These are phyloP conservation scores for Saccharomycopsis schoenii DNA, from an alignment of 805 yeast species.

Conservation along the genomic window DNA sequence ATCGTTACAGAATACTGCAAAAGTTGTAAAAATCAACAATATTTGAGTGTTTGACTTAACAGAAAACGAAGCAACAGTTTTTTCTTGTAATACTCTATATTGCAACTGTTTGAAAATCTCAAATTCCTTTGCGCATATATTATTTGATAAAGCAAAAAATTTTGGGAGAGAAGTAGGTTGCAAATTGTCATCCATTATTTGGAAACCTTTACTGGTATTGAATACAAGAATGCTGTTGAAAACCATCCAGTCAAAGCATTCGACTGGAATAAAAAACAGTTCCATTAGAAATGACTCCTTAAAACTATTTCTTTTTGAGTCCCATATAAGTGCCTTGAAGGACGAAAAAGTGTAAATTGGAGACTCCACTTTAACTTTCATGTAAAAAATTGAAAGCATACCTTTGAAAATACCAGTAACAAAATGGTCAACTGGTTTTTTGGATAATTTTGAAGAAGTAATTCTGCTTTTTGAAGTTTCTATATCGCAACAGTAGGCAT, in stretches of 20 bases:
- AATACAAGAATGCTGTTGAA: conserved; percentile 9
- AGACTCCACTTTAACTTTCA: conserved; percentile 14
- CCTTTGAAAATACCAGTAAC: conserved; percentile 9
- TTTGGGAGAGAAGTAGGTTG: conserved; percentile 9
- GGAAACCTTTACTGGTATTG: conserved; percentile 14
- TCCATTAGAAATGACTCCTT: conserved; percentile 6
- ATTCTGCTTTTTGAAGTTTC: not conserved
- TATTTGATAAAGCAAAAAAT: conserved; percentile 1
- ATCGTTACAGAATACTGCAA: conserved; percentile 17
- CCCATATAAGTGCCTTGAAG: conserved; percentile 12
- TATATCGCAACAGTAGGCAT: conserved; percentile 6
- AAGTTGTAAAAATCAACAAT: conserved; percentile 11
- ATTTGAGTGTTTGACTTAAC: conserved; percentile 8
- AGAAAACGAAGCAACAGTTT: conserved; percentile 8
- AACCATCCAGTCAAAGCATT: conserved; percentile 9
- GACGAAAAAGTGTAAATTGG: conserved; percentile 10
- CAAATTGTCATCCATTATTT: conserved; percentile 12
- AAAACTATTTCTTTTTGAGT: conserved; percentile 7
- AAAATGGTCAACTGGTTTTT: conserved; percentile 13
- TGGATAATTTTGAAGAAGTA: conserved; percentile 8
- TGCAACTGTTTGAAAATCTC: conserved; percentile 8
- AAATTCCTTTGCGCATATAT: conserved; percentile 2
- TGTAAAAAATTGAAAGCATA: conserved; percentile 9
- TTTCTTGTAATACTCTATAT: conserved; percentile 8
- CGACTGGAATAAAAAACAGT: conserved; percentile 16